phyloP scores from a whole-genome alignment of 2,329 filamentous ascomycete genomes.

The Xylariaceae sp. region DNA sequence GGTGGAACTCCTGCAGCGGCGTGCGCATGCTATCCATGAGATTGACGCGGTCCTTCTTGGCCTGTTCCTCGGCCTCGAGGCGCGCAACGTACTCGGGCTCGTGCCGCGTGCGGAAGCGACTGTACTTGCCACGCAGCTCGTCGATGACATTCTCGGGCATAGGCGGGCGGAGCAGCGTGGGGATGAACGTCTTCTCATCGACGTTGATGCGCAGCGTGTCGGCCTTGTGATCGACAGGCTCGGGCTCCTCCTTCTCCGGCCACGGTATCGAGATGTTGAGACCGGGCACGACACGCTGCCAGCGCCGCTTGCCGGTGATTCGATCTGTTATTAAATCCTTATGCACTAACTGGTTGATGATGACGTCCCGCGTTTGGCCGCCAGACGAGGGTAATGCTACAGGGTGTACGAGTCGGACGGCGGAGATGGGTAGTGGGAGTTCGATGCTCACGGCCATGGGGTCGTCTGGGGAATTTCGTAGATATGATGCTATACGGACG shows the following conservation, averaged over 20 bases:
- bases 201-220: slow-evolving; percentile 76
- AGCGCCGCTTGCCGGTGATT: slow-evolving; percentile 42
- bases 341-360: slow-evolving; percentile 66
- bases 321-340: slow-evolving; percentile 46
- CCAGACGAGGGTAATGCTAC: slow-evolving; percentile 60
- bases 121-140: slow-evolving; percentile 80
- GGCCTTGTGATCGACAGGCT: slow-evolving; percentile 47
- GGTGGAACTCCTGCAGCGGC: slow-evolving; percentile 55
- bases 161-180: slow-evolving; percentile 69
- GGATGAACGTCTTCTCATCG: slow-evolving; percentile 68
- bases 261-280: slow-evolving; percentile 70
- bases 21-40: slow-evolving; percentile 40
- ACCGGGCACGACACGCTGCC: slow-evolving; percentile 60
- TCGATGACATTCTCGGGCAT: slow-evolving; percentile 75
- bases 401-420: slow-evolving; percentile 77
- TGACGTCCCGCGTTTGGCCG: slow-evolving; percentile 60
- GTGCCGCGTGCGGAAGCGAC: slow-evolving; percentile 74
- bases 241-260: slow-evolving; percentile 52
- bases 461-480: slow-evolving; percentile 30
- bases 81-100: slow-evolving; percentile 64
- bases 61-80: slow-evolving; percentile 55
- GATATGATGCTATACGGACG: slow-evolving; percentile 37
- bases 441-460: slow-evolving; percentile 43
- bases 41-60: slow-evolving; percentile 38
- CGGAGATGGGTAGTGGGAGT: slow-evolving; percentile 58